Evolutionary conservation across 1,284 basidiomycete species (phyloP).

Genomic region (Stereum hirsutum): DNA sequence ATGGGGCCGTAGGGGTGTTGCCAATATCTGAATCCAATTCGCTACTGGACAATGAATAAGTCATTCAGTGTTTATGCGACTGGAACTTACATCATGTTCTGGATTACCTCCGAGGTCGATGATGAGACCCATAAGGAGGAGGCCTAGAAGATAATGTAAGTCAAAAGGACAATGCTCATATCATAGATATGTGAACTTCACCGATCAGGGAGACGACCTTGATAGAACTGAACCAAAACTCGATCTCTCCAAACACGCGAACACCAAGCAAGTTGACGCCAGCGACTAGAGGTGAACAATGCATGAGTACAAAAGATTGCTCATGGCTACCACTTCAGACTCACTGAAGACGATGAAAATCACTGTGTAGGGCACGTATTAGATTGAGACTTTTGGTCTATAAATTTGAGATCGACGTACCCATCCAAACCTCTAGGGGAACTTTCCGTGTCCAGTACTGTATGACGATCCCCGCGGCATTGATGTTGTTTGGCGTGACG

Average conservation of each 20-base stretch:
- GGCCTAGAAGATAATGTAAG: too few species aligned
- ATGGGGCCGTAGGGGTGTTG: constrained; percentile 27
- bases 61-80: too few species aligned
- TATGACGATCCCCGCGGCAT: constrained; percentile 53
- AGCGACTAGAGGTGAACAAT: constrained; percentile 27
- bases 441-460: constrained; percentile 50
- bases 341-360: constrained; percentile 49
- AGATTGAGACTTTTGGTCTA: not conserved
- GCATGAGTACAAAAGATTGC: constrained; percentile 4
- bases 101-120: constrained; percentile 55
- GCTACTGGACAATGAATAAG: too few species aligned
- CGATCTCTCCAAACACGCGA: constrained; percentile 46
- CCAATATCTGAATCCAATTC: constrained; percentile 49
- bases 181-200: too few species aligned
- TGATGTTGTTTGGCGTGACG: constrained; percentile 25
- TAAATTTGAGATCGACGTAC: constrained; percentile 21
- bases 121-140: constrained; percentile 41
- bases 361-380: constrained; percentile 24
- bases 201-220: constrained; percentile 32
- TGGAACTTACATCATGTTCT: constrained; percentile 38
- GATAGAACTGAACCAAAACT: constrained; percentile 34
- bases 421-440: constrained; percentile 51
- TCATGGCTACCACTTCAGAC: constrained; percentile 13
- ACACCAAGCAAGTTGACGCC: constrained; percentile 46
- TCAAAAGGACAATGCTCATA: too few species aligned